Evolutionary conservation across 805 yeast species (phyloP).

Genomic region (Komagataella pseudopastoris): DNA sequence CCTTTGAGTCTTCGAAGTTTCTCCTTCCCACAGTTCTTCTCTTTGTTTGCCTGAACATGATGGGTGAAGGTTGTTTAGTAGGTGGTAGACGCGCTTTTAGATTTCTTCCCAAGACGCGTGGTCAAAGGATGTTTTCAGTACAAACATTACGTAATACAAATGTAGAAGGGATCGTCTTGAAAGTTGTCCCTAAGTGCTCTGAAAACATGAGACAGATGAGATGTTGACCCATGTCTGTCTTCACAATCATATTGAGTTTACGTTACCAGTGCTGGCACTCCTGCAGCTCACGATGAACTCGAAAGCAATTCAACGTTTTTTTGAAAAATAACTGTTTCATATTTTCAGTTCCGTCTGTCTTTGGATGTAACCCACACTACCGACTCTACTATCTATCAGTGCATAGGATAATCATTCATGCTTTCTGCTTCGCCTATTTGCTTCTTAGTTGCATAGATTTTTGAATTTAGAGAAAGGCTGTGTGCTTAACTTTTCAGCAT

Average conservation of each 20-base stretch:
- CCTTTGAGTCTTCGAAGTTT: constrained; percentile 31
- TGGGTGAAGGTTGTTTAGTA: neutral
- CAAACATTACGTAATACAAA: neutral
- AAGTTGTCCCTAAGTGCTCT: neutral
- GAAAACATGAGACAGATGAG: neutral
- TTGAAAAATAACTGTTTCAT: too few relatives aligned
- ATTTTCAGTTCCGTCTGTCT: too few relatives aligned
- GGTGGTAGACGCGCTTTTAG: neutral
- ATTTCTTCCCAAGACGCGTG: neutral
- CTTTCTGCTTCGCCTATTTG: neutral
- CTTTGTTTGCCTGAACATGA: constrained; percentile 62
- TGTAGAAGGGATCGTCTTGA: too few relatives aligned
- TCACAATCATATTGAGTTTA: too few relatives aligned
- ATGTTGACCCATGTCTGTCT: too few relatives aligned
- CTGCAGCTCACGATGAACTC: too few relatives aligned
- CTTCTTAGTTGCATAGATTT: neutral
- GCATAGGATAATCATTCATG: neutral
- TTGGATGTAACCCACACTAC: too few relatives aligned
- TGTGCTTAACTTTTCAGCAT: too few relatives aligned
- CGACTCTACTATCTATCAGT: too few relatives aligned
- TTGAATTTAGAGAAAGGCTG: neutral
- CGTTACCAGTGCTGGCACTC: too few relatives aligned
- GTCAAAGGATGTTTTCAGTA: neutral
- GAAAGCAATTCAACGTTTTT: too few relatives aligned
- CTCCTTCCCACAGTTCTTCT: constrained; percentile 64